Conservation (phyloP, 2,329 filamentous ascomycete genomes). For the Diaporthe sp. region DNA sequence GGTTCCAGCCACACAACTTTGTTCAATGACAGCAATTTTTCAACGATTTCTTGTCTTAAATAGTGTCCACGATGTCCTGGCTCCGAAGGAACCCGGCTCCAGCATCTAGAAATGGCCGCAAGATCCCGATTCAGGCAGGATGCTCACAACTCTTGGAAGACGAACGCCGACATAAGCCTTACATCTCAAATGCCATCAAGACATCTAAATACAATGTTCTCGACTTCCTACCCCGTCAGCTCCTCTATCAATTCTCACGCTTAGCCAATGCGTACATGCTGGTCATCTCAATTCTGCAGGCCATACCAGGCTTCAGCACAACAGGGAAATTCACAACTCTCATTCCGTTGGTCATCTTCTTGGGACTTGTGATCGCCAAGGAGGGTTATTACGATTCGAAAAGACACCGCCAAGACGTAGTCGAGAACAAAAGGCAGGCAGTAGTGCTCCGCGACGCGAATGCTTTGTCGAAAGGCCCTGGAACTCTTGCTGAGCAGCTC, state of each 20-base stretch:
- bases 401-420: constrained; percentile 82
- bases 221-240: constrained; percentile 86
- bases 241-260: constrained; percentile 88
- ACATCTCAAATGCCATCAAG: constrained; percentile 75
- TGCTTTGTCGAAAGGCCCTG: constrained; percentile 66
- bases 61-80: neutral
- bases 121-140: constrained; percentile 41
- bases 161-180: constrained; percentile 61
- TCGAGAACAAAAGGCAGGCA: constrained; percentile 75
- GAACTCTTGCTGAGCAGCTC: constrained; percentile 51
- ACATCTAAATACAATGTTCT: constrained; percentile 86
- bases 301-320: constrained; percentile 81
- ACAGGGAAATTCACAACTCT: constrained; percentile 82
- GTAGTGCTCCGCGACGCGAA: constrained; percentile 61
- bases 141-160: constrained; percentile 57
- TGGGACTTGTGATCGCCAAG: constrained; percentile 84
- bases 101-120: constrained; percentile 45
- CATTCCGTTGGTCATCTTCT: constrained; percentile 79
- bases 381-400: constrained; percentile 90
- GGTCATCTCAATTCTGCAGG: constrained; percentile 85
- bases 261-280: constrained; percentile 91
- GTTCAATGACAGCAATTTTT: neutral
- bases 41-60: neutral
- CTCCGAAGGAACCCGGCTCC: constrained; percentile 41
- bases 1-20: neutral